A percentile compares a stretch with the other conserved stretches of the same genome.
phyloP scores from a whole-genome alignment of 164 flowering plant species.

The Cinnamomum chago region DNA sequence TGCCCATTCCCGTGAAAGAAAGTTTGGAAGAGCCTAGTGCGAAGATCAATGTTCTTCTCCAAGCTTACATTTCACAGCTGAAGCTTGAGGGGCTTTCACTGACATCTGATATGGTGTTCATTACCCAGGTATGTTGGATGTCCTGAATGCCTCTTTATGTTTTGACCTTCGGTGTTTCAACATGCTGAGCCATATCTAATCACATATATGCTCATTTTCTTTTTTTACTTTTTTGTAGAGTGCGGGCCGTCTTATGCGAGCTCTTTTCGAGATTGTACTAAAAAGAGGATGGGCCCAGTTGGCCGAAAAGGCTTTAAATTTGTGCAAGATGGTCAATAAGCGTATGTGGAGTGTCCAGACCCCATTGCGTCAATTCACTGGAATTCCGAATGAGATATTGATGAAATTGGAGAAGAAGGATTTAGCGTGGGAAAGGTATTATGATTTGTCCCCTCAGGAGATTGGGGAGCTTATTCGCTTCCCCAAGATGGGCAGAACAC shows the following conservation, averaged over 20 bases:
- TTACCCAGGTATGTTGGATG: constrained; percentile 69
- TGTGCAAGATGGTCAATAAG: constrained; percentile 86
- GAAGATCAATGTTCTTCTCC: constrained; percentile 92
- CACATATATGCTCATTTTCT: not conserved
- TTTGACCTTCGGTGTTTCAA: not conserved
- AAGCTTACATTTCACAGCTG: constrained; percentile 91
- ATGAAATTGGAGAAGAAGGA: constrained; percentile 95
- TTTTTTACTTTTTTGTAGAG: constrained; percentile 40
- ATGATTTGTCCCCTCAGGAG: constrained; percentile 82
- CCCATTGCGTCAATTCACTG: constrained; percentile 87
- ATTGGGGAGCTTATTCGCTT: constrained; percentile 79
- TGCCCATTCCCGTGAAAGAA: constrained; percentile 95
- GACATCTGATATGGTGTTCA: constrained; percentile 94
- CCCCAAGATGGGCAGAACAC: constrained; percentile 75
- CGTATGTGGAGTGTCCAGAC: constrained; percentile 99
- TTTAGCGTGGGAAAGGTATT: constrained; percentile 91
- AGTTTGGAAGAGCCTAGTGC: constrained; percentile 97
- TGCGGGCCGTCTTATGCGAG: constrained; percentile 93
- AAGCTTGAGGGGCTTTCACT: constrained; percentile 96
- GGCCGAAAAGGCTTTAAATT: constrained; percentile 90
- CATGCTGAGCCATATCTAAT: not conserved
- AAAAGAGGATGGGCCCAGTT: constrained; percentile 96
- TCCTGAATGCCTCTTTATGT: not conserved
- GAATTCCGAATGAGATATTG: constrained; percentile 70
- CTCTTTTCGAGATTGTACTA: constrained; percentile 90